Conservation (phyloP, 129 eudicot genomes). For the Calendula officinalis region DNA sequence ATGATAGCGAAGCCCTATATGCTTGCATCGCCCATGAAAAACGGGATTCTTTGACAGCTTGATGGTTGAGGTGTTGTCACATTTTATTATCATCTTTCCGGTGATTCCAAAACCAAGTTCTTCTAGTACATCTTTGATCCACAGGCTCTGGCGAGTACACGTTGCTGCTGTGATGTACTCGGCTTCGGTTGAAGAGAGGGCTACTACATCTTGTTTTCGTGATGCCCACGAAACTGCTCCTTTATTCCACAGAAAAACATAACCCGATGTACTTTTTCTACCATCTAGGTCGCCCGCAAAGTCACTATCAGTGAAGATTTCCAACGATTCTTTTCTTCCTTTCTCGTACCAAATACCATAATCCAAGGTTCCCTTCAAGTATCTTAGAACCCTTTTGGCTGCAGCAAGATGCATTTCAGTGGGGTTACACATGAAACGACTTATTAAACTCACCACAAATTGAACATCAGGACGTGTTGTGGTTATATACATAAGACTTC, state of each 20-base stretch:
- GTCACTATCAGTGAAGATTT: background rate
- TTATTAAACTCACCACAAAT: no score
- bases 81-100: background rate
- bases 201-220: background rate
- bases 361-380: no score
- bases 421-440: background rate
- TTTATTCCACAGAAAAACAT: no score
- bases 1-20: background rate
- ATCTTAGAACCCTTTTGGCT: no score
- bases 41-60: background rate
- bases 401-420: background rate
- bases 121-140: background rate
- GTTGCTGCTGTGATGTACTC: no score
- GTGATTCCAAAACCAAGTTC: background rate
- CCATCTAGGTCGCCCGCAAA: background rate
- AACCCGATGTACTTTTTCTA: no score
- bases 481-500: no score
- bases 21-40: background rate
- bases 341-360: no score
- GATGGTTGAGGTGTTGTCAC: background rate
- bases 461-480: no score
- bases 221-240: background rate
- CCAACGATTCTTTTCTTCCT: background rate
- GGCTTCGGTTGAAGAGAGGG: background rate
- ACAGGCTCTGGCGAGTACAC: background rate